Evolutionary conservation across 768 basidiomycete species (phyloP), one percentile per base, ranked within the genome.

Genomic region (Mrakia gelida): DNA sequence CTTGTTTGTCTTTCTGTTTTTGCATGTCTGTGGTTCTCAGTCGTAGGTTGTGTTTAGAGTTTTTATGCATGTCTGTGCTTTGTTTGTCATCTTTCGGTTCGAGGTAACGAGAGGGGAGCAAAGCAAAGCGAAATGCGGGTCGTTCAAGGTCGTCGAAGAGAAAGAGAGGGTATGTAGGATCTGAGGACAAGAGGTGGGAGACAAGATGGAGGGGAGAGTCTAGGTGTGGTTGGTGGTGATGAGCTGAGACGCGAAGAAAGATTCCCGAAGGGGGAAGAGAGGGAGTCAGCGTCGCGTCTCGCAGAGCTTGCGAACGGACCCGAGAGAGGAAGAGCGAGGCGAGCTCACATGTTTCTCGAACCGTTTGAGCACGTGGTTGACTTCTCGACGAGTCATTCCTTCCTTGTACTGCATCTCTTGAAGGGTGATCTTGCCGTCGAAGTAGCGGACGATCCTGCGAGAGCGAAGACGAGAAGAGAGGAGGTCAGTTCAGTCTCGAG

Each of bases 381-480:
- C 26, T 30, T 78, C 77, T 32, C 52, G 43, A 30, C 77, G 41
- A 43, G 62, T 52, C 49, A 78, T 30, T 16, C 45, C 41, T 56
- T 78, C 77, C 15, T 63, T 41, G 83, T 91, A 93, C n/a, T 95
- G 87, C 77, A 98, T 95, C 84, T 98, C 95, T 80, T 97, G 94
- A 79, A 95, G 92, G 0, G 93, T 93, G 73, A 88, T 90, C 84
- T 91, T 92, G 18, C 96, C 96, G 81, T 98, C 94, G 81, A 98
- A 94, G 83, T 94, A 97, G 81, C 93, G 92, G 79, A 93, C 92
- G 73, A 96, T 92, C 79, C 94, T 95, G 83, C 28, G 23, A 16
- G 3, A 8, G 26, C 16, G 26, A 30, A 34, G 11, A 23, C 1
- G 49, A 16, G 18, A 71, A 74, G 7, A 11, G 73, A 59, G 15